Base-by-base conservation (phyloP, 352 stramenopile genomes). In the Plasmopara viticola region DNA sequence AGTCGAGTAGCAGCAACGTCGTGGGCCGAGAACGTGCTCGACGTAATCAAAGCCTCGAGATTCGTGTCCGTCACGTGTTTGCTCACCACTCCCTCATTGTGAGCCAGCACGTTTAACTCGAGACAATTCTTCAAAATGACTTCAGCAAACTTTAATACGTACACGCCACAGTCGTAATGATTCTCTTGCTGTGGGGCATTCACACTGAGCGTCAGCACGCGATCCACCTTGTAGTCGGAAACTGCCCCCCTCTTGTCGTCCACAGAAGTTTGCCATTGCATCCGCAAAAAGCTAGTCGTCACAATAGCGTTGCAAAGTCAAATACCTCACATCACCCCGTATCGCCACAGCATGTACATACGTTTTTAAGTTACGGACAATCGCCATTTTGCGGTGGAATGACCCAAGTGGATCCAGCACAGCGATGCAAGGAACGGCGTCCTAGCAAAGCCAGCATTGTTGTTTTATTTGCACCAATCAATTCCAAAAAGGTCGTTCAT, bases 371-470 rank as follows among this genome's bases (percentile, higher is more conserved):
- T 86, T 66, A 13, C 78, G 72, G 17, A 72, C 34, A 44, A 91
- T 89, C 5, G 64, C 57, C 33, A 56, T 44, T 56, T 73, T 81
- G 44, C 65, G 78, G 56, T 91, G 81, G 49, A 88, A 91, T 7
- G 60, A 66, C 8, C 78, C 78, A 8, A 91, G 78, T 31, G 81
- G 77, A 56, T 91, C 81, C 29, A 91, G 50, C 29, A 89, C 56
- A 18, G 70, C 74, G 10, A 91, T 79, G 44, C 78, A 86, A 28
- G 78, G 71, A 46, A 60, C 60, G 1, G 71, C 59, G 6, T 84
- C 52, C 67, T 68, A 48, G 1, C 20, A 25, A 25, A 25, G 1
- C 20, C 20, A 25, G 20, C 20, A 25, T 25, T 25, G 20, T 1
- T 25, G 20, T 3, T 3, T 25, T 25, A 25, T 3, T 25, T 25